Percentiles rank a stretch among this genome's conserved stretches.
These are phyloP conservation scores for Neopestalotiopsis sp. DNA, from an alignment of 2,329 filamentous ascomycete genomes.

Conservation along the genomic window DNA sequence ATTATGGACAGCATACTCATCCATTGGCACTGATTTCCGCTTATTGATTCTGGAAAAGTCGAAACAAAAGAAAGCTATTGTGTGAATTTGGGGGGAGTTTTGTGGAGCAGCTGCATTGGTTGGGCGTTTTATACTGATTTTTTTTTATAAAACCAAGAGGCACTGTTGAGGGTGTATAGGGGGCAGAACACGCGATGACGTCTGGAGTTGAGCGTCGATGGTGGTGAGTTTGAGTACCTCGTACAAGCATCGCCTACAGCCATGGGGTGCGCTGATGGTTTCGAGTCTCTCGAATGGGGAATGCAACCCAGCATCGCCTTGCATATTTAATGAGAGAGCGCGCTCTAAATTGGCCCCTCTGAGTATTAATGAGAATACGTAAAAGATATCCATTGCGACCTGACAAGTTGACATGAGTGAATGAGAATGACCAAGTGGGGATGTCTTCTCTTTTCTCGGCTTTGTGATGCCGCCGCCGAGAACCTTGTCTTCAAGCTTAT, in stretches of 20 bases:
- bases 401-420: too few relatives aligned
- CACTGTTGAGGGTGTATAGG: neutral
- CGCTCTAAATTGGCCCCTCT: neutral
- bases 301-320: neutral
- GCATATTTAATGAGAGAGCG: neutral
- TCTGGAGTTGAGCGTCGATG: conserved; percentile 5
- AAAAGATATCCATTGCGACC: neutral
- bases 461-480: neutral
- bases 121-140: conserved; percentile 11
- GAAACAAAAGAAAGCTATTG: neutral
- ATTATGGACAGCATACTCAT: neutral
- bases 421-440: too few relatives aligned
- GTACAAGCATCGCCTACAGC: neutral
- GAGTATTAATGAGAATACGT: neutral
- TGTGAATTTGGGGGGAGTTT: conserved; percentile 10
- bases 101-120: conserved; percentile 10
- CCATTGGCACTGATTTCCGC: neutral
- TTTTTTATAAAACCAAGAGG: conserved; percentile 2
- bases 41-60: neutral
- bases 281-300: neutral
- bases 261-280: neutral
- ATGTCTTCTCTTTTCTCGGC: neutral
- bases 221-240: neutral
- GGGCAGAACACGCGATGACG: neutral
- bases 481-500: conserved; percentile 14